These are phyloP conservation scores for Ophiorrhiza pumila DNA, from an alignment of 257 asterid species.

Conservation along the genomic window DNA sequence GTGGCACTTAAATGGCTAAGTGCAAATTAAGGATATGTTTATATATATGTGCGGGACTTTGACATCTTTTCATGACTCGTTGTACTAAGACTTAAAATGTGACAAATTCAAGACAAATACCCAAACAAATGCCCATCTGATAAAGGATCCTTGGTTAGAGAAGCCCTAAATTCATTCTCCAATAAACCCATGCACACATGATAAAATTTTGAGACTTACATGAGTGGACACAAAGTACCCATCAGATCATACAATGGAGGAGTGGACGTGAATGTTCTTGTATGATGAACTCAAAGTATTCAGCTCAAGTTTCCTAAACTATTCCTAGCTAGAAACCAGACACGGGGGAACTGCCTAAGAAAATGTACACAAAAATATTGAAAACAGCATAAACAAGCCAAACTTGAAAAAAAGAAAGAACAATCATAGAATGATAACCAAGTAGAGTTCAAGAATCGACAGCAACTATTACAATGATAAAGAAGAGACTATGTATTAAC, in stretches of 20 bases:
- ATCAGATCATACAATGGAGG: neutral
- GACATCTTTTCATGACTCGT: neutral
- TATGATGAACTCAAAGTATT: neutral
- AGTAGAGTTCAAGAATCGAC: neutral
- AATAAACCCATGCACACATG: neutral
- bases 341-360: neutral
- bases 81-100: neutral
- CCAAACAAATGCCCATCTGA: slow-evolving; percentile 7
- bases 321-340: neutral
- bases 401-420: neutral
- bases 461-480: neutral
- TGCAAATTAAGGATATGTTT: neutral
- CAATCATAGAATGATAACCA: neutral
- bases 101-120: neutral
- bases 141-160: neutral
- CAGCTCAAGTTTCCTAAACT: neutral
- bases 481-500: neutral
- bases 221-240: neutral
- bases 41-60: neutral
- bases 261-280: neutral
- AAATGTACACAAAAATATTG: neutral
- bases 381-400: neutral
- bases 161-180: neutral
- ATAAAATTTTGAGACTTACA: neutral
- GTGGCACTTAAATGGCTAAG: slow-evolving; percentile 11